These are phyloP conservation scores for Biscogniauxia mediterranea DNA, from an alignment of 2,329 filamentous ascomycete genomes.

Conservation along the genomic window DNA sequence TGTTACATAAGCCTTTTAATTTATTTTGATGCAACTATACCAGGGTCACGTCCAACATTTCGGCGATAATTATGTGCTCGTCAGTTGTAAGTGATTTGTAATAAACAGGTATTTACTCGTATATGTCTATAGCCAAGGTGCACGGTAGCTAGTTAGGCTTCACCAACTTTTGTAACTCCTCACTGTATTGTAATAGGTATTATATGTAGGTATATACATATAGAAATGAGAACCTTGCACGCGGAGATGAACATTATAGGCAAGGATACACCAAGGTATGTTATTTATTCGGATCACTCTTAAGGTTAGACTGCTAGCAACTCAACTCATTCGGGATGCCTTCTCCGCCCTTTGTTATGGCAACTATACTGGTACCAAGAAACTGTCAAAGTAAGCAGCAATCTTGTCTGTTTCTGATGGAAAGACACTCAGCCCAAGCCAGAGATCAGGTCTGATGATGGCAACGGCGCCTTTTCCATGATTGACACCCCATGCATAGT, in stretches of 20 bases:
- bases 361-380: constrained; percentile 1
- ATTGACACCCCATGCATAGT: constrained; percentile 13
- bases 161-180: too few species aligned
- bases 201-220: not conserved
- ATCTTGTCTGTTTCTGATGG: constrained; percentile 5
- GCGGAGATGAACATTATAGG: not conserved
- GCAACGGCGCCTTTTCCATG: constrained; percentile 15
- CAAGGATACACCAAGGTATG: not conserved
- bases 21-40: too few species aligned
- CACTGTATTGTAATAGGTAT: not conserved
- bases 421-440: constrained; percentile 14
- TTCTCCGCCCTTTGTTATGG: not conserved
- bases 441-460: constrained; percentile 17
- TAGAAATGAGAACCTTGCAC: not conserved
- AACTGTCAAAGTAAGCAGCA: constrained; percentile 5
- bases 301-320: not conserved
- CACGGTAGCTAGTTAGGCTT: too few species aligned
- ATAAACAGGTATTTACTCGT: too few species aligned
- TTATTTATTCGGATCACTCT: not conserved
- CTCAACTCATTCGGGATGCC: not conserved
- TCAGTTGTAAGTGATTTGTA: too few species aligned
- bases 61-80: too few species aligned
- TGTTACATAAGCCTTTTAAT: too few species aligned
- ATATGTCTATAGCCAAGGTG: too few species aligned
- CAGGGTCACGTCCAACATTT: too few species aligned